A percentile compares a stretch with the other conserved stretches of the same genome.
Evolutionary conservation across 768 basidiomycete genomes (phyloP).

Genomic region (Collybia nuda): DNA sequence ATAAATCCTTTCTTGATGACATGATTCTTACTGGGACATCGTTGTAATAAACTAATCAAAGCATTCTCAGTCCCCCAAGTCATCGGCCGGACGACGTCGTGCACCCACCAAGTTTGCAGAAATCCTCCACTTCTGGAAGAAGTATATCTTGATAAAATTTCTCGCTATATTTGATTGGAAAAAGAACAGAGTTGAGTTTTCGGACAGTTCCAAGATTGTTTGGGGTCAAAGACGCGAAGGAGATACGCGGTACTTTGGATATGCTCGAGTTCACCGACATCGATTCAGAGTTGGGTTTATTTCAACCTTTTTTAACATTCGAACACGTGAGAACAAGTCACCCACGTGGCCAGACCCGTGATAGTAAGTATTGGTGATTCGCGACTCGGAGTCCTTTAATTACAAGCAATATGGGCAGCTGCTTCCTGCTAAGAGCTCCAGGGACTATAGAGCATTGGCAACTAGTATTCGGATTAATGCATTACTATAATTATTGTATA

Average conservation of each 20-base stretch:
- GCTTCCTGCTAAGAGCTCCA: too few relatives aligned
- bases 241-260: constrained; percentile 42
- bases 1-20: constrained; percentile 7
- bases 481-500: too few relatives aligned
- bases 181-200: constrained; percentile 72
- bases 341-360: too few relatives aligned
- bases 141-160: constrained; percentile 85
- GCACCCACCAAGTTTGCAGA: constrained; percentile 80
- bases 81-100: neutral
- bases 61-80: neutral
- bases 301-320: too few relatives aligned
- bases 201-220: constrained; percentile 85
- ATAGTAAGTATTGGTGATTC: too few relatives aligned
- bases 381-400: too few relatives aligned
- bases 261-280: constrained; percentile 11
- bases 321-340: constrained; percentile 1
- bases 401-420: too few relatives aligned
- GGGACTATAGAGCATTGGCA: too few relatives aligned
- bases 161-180: constrained; percentile 87
- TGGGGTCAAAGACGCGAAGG: constrained; percentile 70
- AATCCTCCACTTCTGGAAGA: constrained; percentile 75
- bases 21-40: constrained; percentile 65
- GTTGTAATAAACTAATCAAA: constrained; percentile 78
- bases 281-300: too few relatives aligned
- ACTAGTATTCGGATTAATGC: too few relatives aligned